phyloP scores from a whole-genome alignment of 106 monocot species.

The Phalaenopsis equestris region DNA sequence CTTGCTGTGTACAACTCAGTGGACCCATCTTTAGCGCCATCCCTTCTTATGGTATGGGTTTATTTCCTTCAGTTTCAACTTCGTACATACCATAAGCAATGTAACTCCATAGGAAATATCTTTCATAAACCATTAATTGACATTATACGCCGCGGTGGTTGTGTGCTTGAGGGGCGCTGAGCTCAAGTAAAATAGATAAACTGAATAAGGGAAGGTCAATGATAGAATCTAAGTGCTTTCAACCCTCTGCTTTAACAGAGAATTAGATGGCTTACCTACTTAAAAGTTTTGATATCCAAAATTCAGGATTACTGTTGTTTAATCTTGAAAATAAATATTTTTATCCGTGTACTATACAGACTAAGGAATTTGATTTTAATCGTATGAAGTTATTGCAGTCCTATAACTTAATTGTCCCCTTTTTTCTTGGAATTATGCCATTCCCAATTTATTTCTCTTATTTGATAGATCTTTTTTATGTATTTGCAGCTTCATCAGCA shows the following conservation, averaged over 20 bases:
- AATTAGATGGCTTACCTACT: not conserved
- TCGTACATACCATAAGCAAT: not conserved
- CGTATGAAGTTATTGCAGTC: not conserved
- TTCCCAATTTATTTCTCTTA: not conserved
- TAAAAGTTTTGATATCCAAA: not conserved
- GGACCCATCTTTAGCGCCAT: slow-evolving; percentile 92
- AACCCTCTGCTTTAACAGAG: not conserved
- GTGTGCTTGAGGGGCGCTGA: no score
- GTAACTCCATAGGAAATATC: not conserved
- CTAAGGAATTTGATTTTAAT: not conserved
- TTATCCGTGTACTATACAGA: not conserved
- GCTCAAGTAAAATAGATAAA: not conserved
- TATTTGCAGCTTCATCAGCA: slow-evolving; percentile 87
- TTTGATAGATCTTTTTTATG: not conserved
- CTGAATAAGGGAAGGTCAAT: not conserved
- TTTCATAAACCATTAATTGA: not conserved
- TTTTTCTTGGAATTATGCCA: not conserved
- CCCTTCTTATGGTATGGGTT: slow-evolving; percentile 84
- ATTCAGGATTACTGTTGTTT: not conserved
- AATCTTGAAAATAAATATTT: not conserved
- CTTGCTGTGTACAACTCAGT: slow-evolving; percentile 98
- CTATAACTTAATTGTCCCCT: not conserved
- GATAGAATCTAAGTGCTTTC: not conserved
- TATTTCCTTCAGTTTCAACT: not conserved
- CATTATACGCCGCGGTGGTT: not conserved